Evolutionary conservation across 805 yeast genomes (phyloP).

Genomic region (Candida arabinofermentans): DNA sequence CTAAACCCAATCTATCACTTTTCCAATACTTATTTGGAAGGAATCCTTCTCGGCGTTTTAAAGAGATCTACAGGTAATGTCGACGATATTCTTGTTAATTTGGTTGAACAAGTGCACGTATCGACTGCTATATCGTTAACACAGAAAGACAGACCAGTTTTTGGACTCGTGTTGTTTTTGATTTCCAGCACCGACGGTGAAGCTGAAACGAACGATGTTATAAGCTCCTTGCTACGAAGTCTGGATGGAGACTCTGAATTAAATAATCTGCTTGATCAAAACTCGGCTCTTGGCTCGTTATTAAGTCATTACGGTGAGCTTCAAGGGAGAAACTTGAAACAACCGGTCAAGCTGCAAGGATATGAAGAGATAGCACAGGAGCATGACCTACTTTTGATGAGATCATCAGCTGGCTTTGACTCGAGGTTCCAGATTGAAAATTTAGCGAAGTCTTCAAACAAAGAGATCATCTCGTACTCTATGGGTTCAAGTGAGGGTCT

Average conservation of each 20-base stretch:
- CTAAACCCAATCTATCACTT: slow-evolving; percentile 58
- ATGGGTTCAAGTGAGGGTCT: slow-evolving; percentile 74
- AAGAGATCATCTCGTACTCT: slow-evolving; percentile 44
- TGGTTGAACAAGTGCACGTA: slow-evolving; percentile 47
- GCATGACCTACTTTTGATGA: slow-evolving; percentile 43
- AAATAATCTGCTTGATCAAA: background rate
- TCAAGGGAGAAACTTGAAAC: background rate
- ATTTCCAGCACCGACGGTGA: background rate
- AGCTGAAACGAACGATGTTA: background rate
- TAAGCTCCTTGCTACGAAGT: background rate
- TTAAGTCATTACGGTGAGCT: background rate
- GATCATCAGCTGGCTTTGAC: slow-evolving; percentile 62
- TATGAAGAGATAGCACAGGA: slow-evolving; percentile 26
- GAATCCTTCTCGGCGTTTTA: slow-evolving; percentile 31
- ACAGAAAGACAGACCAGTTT: slow-evolving; percentile 39
- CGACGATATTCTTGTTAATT: slow-evolving; percentile 27
- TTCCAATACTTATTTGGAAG: slow-evolving; percentile 42
- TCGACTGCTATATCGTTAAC: slow-evolving; percentile 44
- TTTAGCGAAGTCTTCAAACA: slow-evolving; percentile 33
- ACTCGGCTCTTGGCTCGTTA: background rate
- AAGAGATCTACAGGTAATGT: slow-evolving; percentile 13
- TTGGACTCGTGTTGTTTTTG: slow-evolving; percentile 39
- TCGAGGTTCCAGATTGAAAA: slow-evolving; percentile 51
- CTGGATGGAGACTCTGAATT: background rate
- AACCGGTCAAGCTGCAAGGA: slow-evolving; percentile 25